Percentiles rank a stretch among this genome's conserved stretches.
These are phyloP conservation scores for Ormosia semicastrata DNA, from an alignment of 306 rosid genomes.

Conservation along the genomic window DNA sequence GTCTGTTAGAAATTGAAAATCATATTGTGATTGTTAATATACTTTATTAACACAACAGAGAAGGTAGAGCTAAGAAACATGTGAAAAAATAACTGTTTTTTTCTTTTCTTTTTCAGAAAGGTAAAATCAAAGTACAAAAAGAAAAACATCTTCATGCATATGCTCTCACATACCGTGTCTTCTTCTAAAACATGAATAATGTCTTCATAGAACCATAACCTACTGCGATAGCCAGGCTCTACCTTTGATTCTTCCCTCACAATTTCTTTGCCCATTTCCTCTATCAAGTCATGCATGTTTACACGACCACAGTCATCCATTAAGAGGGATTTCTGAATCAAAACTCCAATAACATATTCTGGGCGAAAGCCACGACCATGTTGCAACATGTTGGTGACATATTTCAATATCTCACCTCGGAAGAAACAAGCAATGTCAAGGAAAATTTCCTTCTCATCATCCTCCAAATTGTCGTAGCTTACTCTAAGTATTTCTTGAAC, in stretches of 20 bases:
- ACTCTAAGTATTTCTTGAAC: background rate
- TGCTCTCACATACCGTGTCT: background rate
- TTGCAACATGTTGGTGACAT: background rate
- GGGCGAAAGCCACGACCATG: conserved; percentile 6
- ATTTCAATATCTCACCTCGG: background rate
- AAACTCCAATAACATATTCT: background rate
- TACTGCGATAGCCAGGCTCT: background rate
- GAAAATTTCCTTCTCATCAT: background rate
- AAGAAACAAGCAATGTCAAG: conserved; percentile 31
- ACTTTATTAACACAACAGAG: too few species aligned
- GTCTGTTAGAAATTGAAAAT: background rate
- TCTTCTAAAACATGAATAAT: background rate
- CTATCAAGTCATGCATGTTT: background rate
- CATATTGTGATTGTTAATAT: too few species aligned
- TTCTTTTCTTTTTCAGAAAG: too few species aligned
- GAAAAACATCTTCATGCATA: background rate
- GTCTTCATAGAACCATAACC: conserved; percentile 11
- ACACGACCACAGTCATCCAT: background rate
- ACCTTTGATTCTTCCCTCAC: background rate
- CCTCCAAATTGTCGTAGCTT: conserved; percentile 11
- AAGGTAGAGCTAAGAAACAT: too few species aligned
- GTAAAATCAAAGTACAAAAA: too few species aligned
- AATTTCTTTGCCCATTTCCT: conserved; percentile 3
- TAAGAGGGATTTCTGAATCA: background rate
- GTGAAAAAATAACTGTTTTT: too few species aligned